Conservation (phyloP, 2,329 filamentous ascomycete genomes). For the Penicillium sp. region DNA sequence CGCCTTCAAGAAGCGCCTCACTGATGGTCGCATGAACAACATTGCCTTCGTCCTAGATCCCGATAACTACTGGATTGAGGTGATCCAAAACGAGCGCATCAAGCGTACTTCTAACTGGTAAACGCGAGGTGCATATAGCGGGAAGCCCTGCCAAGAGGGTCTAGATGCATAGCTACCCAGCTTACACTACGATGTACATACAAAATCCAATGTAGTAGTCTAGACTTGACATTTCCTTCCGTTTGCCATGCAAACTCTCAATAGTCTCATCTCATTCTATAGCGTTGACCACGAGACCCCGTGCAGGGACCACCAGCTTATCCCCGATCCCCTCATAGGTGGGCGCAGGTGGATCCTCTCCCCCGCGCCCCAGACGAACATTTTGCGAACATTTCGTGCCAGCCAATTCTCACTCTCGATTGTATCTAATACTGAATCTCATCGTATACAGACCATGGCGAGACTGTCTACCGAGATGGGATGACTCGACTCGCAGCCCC, state of each 20-base stretch:
- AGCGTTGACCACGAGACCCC: background rate
- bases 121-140: background rate
- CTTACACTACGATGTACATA: background rate
- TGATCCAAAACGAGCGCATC: slow-evolving; percentile 68
- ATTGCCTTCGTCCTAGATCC: slow-evolving; percentile 90
- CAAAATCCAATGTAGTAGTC: background rate
- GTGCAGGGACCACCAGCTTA: slow-evolving; percentile 14
- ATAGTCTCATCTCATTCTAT: background rate
- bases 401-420: background rate
- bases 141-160: background rate
- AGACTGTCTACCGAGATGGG: background rate
- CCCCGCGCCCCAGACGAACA: slow-evolving; percentile 18
- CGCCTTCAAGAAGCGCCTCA: slow-evolving; percentile 93
- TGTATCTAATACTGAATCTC: background rate
- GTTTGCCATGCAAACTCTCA: background rate
- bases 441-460: slow-evolving; percentile 7
- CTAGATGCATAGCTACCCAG: background rate
- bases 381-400: slow-evolving; percentile 7
- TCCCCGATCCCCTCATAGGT: slow-evolving; percentile 23
- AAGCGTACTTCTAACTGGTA: slow-evolving; percentile 47
- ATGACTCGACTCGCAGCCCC: slow-evolving; percentile 12
- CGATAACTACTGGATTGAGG: slow-evolving; percentile 77
- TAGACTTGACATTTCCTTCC: background rate
- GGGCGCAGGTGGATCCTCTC: slow-evolving; percentile 18
- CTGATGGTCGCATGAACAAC: slow-evolving; percentile 88